These are phyloP conservation scores for Periconia digitata DNA, from an alignment of 2,329 filamentous ascomycete genomes.

Conservation along the genomic window DNA sequence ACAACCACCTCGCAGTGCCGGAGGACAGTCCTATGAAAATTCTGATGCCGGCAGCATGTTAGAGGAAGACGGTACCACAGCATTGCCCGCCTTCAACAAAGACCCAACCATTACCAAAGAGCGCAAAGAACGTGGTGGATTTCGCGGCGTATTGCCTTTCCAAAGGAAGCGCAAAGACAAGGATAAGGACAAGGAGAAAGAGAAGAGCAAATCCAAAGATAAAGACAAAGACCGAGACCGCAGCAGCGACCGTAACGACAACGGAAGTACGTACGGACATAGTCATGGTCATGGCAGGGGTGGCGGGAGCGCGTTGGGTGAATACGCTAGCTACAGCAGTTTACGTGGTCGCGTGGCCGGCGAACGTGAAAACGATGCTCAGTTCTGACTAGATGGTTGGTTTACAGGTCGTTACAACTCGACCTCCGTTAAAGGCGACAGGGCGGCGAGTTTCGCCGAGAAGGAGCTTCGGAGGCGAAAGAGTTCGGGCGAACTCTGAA, in stretches of 20 bases:
- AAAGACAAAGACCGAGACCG: conserved; percentile 22
- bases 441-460: conserved; percentile 11
- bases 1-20: conserved; percentile 29
- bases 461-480: conserved; percentile 31
- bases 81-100: conserved; percentile 38
- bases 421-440: background rate
- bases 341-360: conserved; percentile 10
- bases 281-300: background rate
- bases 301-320: conserved; percentile 23
- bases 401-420: conserved; percentile 28
- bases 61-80: conserved; percentile 43
- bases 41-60: conserved; percentile 37
- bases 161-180: conserved; percentile 39
- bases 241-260: conserved; percentile 17
- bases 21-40: conserved; percentile 30
- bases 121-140: conserved; percentile 39
- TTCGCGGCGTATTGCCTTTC: conserved; percentile 42
- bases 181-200: conserved; percentile 26
- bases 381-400: conserved; percentile 42
- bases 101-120: conserved; percentile 35
- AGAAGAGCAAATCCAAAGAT: conserved; percentile 21
- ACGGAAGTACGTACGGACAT: conserved; percentile 4
- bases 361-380: conserved; percentile 18
- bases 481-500: conserved; percentile 33
- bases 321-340: conserved; percentile 15